phyloP scores from a whole-genome alignment of 768 basidiomycete species.

The Gloeophyllum trabeum region DNA sequence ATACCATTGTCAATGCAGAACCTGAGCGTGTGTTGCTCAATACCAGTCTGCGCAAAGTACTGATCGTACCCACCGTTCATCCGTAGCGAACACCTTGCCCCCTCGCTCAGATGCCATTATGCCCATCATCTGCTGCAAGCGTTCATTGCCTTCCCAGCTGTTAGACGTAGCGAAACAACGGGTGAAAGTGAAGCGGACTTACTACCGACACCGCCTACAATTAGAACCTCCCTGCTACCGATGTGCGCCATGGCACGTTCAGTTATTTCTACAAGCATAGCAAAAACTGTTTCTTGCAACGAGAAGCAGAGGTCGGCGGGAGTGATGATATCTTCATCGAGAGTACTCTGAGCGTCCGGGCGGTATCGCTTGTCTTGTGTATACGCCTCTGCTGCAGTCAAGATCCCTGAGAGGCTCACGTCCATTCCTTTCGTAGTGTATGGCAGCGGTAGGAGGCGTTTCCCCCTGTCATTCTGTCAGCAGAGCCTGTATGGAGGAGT shows the following conservation, averaged over 20 bases:
- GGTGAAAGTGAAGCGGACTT: conserved; percentile 21
- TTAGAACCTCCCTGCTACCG: conserved; percentile 88
- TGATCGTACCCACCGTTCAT: conserved; percentile 60
- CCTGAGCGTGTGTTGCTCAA: conserved; percentile 26
- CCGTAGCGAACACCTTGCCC: conserved; percentile 88
- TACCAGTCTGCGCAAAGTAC: background rate
- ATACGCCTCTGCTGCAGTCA: conserved; percentile 81
- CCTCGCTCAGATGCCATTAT: conserved; percentile 89
- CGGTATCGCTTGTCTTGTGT: conserved; percentile 79
- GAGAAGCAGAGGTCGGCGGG: conserved; percentile 96
- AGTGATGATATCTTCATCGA: conserved; percentile 64
- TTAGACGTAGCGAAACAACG: background rate
- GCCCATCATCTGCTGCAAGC: conserved; percentile 98
- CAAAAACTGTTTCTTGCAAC: conserved; percentile 91
- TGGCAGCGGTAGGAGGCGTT: conserved; percentile 70
- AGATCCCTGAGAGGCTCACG: conserved; percentile 87
- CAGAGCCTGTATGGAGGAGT: background rate
- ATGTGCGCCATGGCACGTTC: conserved; percentile 99
- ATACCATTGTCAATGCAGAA: conserved; percentile 99
- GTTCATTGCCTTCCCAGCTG: conserved; percentile 59
- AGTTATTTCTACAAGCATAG: conserved; percentile 98
- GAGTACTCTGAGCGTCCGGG: conserved; percentile 21
- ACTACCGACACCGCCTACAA: conserved; percentile 99
- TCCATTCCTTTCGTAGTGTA: conserved; percentile 99
- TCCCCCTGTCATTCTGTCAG: conserved; percentile 45